These are phyloP conservation scores for Microbotryum intermedium DNA, from an alignment of 1,284 basidiomycete genomes.

Conservation along the genomic window DNA sequence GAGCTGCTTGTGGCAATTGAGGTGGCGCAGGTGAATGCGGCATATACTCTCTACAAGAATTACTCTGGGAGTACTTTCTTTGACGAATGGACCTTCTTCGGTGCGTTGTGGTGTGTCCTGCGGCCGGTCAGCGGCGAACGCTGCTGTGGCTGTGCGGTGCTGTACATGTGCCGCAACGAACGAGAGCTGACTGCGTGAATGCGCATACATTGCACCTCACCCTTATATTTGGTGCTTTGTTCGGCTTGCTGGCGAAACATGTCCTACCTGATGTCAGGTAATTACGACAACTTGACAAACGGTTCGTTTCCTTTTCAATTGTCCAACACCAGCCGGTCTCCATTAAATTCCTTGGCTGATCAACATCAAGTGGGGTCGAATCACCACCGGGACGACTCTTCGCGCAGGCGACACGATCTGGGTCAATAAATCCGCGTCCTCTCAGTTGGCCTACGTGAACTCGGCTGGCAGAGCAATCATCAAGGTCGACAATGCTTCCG, in stretches of 20 bases:
- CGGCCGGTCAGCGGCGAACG: neutral
- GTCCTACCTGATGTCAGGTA: conserved; percentile 1
- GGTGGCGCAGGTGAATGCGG: too few species aligned
- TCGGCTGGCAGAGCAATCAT: conserved; percentile 19
- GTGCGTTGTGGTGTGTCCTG: neutral
- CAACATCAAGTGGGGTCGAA: neutral
- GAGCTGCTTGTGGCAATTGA: too few species aligned
- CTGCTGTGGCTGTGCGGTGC: neutral
- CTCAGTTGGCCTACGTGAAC: conserved; percentile 20
- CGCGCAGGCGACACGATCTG: conserved; percentile 17
- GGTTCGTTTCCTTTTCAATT: neutral
- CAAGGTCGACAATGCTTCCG: conserved; percentile 16
- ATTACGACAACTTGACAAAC: conserved; percentile 25
- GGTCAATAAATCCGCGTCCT: conserved; percentile 14
- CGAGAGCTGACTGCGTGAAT: too few species aligned
- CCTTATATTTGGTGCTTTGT: neutral
- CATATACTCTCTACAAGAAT: neutral
- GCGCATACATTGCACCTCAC: too few species aligned
- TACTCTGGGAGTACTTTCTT: conserved; percentile 13
- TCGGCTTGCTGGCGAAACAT: neutral
- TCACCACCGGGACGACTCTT: too few species aligned
- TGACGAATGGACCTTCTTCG: conserved; percentile 19
- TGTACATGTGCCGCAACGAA: neutral
- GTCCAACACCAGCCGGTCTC: neutral
- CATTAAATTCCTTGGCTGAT: neutral